phyloP scores from a whole-genome alignment of 805 yeast genomes.

The Tanozyma kutaoensis region DNA sequence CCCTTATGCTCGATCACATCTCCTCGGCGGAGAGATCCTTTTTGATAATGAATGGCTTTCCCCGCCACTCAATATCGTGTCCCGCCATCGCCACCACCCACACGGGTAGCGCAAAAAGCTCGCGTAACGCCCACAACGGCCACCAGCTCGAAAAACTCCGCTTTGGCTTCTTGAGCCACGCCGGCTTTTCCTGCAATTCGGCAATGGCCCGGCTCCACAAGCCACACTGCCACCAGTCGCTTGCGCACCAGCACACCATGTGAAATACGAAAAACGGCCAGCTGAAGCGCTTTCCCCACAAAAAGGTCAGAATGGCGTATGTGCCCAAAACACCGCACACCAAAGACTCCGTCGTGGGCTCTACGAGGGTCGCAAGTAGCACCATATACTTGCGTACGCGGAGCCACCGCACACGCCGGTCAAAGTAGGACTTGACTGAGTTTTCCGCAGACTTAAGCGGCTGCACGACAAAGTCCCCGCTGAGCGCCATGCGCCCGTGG shows the following conservation, averaged over 20 bases:
- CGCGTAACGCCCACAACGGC: constrained; percentile 52
- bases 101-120: constrained; percentile 64
- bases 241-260: constrained; percentile 45
- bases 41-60: constrained; percentile 58
- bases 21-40: constrained; percentile 72
- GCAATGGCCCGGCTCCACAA: constrained; percentile 20
- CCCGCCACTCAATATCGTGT: constrained; percentile 66
- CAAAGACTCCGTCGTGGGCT: constrained; percentile 75
- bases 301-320: constrained; percentile 36
- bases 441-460: constrained; percentile 37
- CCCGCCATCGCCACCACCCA: constrained; percentile 79
- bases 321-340: constrained; percentile 57
- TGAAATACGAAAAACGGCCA: constrained; percentile 34
- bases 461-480: constrained; percentile 69
- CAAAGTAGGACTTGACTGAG: constrained; percentile 40
- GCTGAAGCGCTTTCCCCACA: constrained; percentile 15
- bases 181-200: constrained; percentile 1
- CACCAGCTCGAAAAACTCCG: constrained; percentile 13
- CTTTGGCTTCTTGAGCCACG: constrained; percentile 5
- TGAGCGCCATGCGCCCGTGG: constrained; percentile 57
- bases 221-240: constrained; percentile 50
- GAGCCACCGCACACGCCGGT: constrained; percentile 71
- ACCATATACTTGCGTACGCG: constrained; percentile 85
- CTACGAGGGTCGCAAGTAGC: constrained; percentile 66
- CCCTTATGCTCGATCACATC: constrained; percentile 11